Percentiles rank a stretch among this genome's conserved stretches.
phyloP scores from a whole-genome alignment of 176 grass and related monocot genomes.

The Oryza longistaminata region DNA sequence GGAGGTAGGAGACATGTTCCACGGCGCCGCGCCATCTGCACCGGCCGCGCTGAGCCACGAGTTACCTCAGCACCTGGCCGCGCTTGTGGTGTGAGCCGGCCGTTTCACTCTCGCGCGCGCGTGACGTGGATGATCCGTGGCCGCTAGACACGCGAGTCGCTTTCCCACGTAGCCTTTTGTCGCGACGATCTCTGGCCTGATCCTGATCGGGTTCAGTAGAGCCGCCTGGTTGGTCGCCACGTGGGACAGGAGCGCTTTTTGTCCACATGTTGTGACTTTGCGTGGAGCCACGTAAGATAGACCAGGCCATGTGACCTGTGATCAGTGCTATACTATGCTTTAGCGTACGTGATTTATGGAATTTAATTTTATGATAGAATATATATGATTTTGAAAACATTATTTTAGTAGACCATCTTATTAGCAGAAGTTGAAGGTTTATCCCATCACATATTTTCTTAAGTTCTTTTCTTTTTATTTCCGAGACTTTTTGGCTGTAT shows the following conservation, averaged over 20 bases:
- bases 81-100: neutral
- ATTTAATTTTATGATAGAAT: too few species aligned
- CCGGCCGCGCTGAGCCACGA: constrained; percentile 39
- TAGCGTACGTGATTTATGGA: too few species aligned
- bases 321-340: too few species aligned
- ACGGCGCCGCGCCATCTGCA: neutral
- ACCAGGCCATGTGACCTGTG: neutral
- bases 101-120: neutral
- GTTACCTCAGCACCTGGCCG: neutral
- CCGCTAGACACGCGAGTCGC: neutral
- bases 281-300: constrained; percentile 26
- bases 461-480: too few species aligned
- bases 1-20: neutral
- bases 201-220: constrained; percentile 8
- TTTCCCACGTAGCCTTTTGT: constrained; percentile 34
- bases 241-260: neutral
- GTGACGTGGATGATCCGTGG: constrained; percentile 27
- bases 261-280: neutral
- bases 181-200: neutral
- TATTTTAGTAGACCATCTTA: too few species aligned
- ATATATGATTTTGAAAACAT: too few species aligned
- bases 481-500: too few species aligned
- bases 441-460: too few species aligned
- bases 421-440: too few species aligned
- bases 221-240: neutral